phyloP scores from a whole-genome alignment of 139 green algal genomes.

The Helicosporidium sp. region DNA sequence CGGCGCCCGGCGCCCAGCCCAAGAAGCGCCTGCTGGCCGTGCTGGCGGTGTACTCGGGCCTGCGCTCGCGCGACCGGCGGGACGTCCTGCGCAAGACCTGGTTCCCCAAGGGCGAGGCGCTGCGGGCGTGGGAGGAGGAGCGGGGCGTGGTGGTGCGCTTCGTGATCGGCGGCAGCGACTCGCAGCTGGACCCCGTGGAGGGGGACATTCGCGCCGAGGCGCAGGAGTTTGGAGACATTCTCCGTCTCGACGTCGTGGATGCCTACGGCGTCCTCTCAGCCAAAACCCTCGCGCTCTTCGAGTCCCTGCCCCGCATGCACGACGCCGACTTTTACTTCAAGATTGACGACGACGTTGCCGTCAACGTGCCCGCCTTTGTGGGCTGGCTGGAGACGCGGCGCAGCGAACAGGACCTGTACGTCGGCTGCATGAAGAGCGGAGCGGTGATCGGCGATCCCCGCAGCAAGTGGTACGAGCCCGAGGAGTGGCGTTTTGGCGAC shows the following conservation, averaged over 20 bases:
- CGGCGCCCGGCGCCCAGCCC: slow-evolving; percentile 44
- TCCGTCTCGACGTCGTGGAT: slow-evolving; percentile 30
- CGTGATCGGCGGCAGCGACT: slow-evolving; percentile 21
- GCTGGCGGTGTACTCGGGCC: slow-evolving; percentile 26
- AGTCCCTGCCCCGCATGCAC: slow-evolving; percentile 11
- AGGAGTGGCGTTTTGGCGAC: slow-evolving; percentile 40
- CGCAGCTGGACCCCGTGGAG: slow-evolving; percentile 20
- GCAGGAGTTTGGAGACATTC: slow-evolving; percentile 20
- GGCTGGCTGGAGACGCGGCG: slow-evolving; percentile 21
- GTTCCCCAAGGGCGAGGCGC: slow-evolving; percentile 17
- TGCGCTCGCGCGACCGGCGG: slow-evolving; percentile 13
- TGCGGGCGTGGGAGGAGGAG: slow-evolving; percentile 11
- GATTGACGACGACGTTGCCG: slow-evolving; percentile 34
- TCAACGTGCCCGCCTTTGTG: slow-evolving; percentile 26
- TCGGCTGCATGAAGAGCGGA: slow-evolving; percentile 51
- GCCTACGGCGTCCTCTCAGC: slow-evolving; percentile 29
- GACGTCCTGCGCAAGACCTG: slow-evolving; percentile 26
- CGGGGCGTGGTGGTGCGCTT: slow-evolving; percentile 24
- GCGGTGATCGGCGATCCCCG: slow-evolving; percentile 29
- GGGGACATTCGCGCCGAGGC: slow-evolving; percentile 10
- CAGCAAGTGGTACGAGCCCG: slow-evolving; percentile 38
- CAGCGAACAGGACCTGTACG: slow-evolving; percentile 36
- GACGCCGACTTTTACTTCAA: slow-evolving; percentile 59
- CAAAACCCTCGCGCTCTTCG: slow-evolving; percentile 37
- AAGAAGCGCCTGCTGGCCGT: slow-evolving; percentile 51